Base-by-base conservation (phyloP, 2,329 filamentous ascomycete species). In the Claviceps purpurea region DNA sequence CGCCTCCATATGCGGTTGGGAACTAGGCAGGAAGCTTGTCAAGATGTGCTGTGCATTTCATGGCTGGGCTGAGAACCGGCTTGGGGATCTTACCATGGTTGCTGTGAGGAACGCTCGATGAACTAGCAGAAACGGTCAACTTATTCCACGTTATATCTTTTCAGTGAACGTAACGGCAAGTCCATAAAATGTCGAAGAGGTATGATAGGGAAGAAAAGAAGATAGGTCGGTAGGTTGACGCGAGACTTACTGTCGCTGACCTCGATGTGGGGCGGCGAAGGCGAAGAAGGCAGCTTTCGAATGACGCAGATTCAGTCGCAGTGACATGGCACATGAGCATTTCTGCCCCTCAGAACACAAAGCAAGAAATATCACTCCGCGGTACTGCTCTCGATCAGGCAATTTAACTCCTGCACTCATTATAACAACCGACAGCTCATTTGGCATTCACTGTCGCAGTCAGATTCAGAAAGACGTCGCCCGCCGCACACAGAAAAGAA, bases 1-100 rank as follows among this genome's bases (percentile, higher is more conserved):
- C 70, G 49, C 66, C 66, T 54, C 68, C 70, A 55, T 64, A 70
- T 52, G 67, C 67, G 37, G 71, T 30, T 38, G 52, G 42, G 41
- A 47, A 55, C 54, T 55, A 34, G 26, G 6, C n/a, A 46, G 8
- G 8, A 5, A 18, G 22, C 24, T 46, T 6, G 26, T 42, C 38
- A 39, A 26, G 11, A 41, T 22, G 11, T 16, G 50, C n/a, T 20
- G 11, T 11, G 50, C 24, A 11, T 7, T 39, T 34, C 43, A 44
- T 47, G 30, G 34, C 38, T 43, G 43, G 37, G 14, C 30, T 5
- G 20, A 43, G 34, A n/a, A 20, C 16, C 8, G 20, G 5, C 16
- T 47, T 6, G 45, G 30, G 5, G 20, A n/a, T 22, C n/a, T 26
- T 51, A 47, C 50, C 50, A 51, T 51, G 37, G 18, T 47, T 22